These are phyloP conservation scores for Colletotrichum graminicola DNA, from an alignment of 2,329 filamentous ascomycete genomes.

Conservation along the genomic window DNA sequence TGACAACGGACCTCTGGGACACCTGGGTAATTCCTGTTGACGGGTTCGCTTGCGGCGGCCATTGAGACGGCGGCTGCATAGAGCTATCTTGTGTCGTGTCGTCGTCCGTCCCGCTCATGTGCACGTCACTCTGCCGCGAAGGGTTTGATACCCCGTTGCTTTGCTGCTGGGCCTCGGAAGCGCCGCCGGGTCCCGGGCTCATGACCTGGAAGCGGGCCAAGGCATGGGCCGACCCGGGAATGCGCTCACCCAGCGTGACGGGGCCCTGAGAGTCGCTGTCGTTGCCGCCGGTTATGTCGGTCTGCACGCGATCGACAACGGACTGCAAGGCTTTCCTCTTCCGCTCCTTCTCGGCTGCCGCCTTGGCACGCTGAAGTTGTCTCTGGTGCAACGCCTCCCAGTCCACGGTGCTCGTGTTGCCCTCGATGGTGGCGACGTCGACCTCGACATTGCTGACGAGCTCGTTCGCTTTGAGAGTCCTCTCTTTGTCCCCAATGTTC, in stretches of 20 bases:
- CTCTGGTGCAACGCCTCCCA: slow-evolving; percentile 86
- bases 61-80: slow-evolving; percentile 62
- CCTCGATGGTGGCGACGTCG: slow-evolving; percentile 83
- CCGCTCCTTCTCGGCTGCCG: slow-evolving; percentile 70
- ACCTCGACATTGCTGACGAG: slow-evolving; percentile 94
- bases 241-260: slow-evolving; percentile 72
- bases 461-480: slow-evolving; percentile 89
- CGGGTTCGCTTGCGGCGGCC: slow-evolving; percentile 49
- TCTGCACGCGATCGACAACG: slow-evolving; percentile 62
- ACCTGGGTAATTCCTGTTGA: slow-evolving; percentile 67
- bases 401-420: slow-evolving; percentile 74
- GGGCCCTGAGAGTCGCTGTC: slow-evolving; percentile 68
- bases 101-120: slow-evolving; percentile 70
- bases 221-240: slow-evolving; percentile 67
- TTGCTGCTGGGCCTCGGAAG: slow-evolving; percentile 55
- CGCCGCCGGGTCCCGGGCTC: slow-evolving; percentile 71
- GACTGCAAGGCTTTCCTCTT: slow-evolving; percentile 74
- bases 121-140: slow-evolving; percentile 65
- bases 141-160: slow-evolving; percentile 70
- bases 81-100: slow-evolving; percentile 60
- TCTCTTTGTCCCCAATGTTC: slow-evolving; percentile 83
- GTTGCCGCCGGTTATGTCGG: slow-evolving; percentile 64
- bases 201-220: slow-evolving; percentile 66
- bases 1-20: slow-evolving; percentile 74
- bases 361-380: slow-evolving; percentile 74